Conservation (phyloP, 495 filamentous ascomycete genomes). For the Podospora anserina region DNA sequence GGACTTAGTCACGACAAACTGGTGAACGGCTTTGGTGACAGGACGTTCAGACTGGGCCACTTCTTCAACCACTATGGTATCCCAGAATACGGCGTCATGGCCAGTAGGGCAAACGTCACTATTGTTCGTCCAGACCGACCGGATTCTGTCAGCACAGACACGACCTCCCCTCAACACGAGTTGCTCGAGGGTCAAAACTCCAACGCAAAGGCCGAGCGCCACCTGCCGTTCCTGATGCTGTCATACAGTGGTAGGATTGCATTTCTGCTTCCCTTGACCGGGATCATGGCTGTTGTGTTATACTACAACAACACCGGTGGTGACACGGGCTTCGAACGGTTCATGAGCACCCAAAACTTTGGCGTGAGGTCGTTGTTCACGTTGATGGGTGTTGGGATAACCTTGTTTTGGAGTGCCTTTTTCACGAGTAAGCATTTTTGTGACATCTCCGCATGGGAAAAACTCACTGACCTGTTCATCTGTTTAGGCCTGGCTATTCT, state of each 20-base stretch:
- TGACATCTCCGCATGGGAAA: neutral
- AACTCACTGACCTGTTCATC: neutral
- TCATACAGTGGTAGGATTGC: slow-evolving; percentile 26
- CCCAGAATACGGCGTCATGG: slow-evolving; percentile 35
- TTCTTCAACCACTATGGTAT: slow-evolving; percentile 31
- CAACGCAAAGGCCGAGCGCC: slow-evolving; percentile 15
- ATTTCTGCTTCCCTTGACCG: slow-evolving; percentile 36
- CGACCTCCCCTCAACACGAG: neutral
- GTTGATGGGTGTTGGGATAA: slow-evolving; percentile 39
- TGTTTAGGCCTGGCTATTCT: slow-evolving; percentile 18
- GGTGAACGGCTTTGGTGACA: slow-evolving; percentile 24
- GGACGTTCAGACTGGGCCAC: slow-evolving; percentile 37
- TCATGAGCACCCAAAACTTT: slow-evolving; percentile 44
- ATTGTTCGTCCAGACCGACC: neutral
- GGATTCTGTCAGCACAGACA: neutral
- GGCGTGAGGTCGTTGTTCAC: slow-evolving; percentile 48
- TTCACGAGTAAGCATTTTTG: slow-evolving; percentile 32
- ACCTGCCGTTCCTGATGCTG: slow-evolving; percentile 37
- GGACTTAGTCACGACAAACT: slow-evolving; percentile 25
- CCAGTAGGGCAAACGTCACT: slow-evolving; percentile 11
- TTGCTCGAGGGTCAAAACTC: neutral
- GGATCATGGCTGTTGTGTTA: slow-evolving; percentile 37
- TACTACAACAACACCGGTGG: slow-evolving; percentile 42
- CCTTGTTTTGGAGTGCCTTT: slow-evolving; percentile 41
- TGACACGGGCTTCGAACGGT: slow-evolving; percentile 42